Evolutionary conservation across 108 stramenopile species (phyloP), one percentile per base, ranked within the genome.

Genomic region (Cyclotella atomus): DNA sequence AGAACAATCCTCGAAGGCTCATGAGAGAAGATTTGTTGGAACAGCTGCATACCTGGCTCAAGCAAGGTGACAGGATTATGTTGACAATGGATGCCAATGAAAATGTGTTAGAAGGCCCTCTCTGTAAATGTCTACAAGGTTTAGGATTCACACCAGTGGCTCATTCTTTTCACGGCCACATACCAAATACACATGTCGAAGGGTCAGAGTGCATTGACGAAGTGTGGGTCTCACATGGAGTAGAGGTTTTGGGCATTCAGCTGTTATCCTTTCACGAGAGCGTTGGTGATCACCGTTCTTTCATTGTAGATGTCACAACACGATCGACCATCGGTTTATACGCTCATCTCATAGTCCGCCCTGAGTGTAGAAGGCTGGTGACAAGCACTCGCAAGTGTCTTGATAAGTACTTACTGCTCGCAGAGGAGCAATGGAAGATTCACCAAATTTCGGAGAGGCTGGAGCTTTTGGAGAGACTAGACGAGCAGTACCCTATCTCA

Each of bases 61-160:
- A 36, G 2, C 0, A 19, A 28, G 69, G 69, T 1, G 35, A 56
- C 2, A 0, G 38, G 15, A 28, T 70, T 7, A 14, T 70, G 0
- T 16, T 70, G 17, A 43, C 44, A 20, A 70, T 70, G 69, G 69
- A 70, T 57, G 55, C 55, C 4, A 70, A 70, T 59, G 69, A 70
- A 9, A 24, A 57, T 19, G 69, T 70, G 2, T 17, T 45, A 1
- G 24, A 57, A 5, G 69, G 69, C 0, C 30, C n/a, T 0, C 38
- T 70, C 0, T 57, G 69, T 21, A 25, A 36, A n/a, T 1, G 43
- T 6, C 7, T 70, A 0, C 17, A 24, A 6, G 36, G 43, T 5
- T 44, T 30, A 23, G 41, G 32, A 10, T 59, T 59, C 8, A 19
- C 2, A 6, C 12, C 56, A 19, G 30, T 28, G 14, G 32, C 56